These are phyloP conservation scores for Erysiphe pulchra DNA, from an alignment of 2,329 filamentous ascomycete genomes.

Conservation along the genomic window DNA sequence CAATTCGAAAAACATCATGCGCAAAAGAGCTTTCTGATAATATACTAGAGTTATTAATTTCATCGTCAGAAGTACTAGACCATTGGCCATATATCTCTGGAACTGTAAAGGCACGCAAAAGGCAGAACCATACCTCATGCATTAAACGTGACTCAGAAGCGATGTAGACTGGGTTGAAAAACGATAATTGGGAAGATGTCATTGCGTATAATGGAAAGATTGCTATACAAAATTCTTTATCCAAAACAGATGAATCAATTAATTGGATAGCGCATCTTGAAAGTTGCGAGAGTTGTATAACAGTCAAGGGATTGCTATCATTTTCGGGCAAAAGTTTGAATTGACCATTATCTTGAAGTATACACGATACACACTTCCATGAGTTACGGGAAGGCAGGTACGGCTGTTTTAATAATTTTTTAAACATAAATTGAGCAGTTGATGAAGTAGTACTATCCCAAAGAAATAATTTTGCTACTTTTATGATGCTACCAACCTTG, in stretches of 20 bases:
- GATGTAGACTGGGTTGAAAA: constrained; percentile 72
- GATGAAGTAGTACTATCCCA: constrained; percentile 54
- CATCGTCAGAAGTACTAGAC: constrained; percentile 2
- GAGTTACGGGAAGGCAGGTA: constrained; percentile 24
- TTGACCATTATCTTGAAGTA: constrained; percentile 81
- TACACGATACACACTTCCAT: constrained; percentile 80
- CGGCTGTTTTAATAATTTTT: constrained; percentile 28
- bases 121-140: constrained; percentile 94
- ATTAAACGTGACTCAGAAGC: constrained; percentile 64
- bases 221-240: constrained; percentile 81
- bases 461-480: constrained; percentile 70
- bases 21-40: constrained; percentile 2
- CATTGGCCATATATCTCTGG: constrained; percentile 52
- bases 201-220: constrained; percentile 85
- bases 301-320: constrained; percentile 53
- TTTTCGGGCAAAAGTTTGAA: constrained; percentile 76
- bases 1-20: constrained; percentile 31
- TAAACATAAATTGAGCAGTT: constrained; percentile 20
- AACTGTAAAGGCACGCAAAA: constrained; percentile 73
- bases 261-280: constrained; percentile 78
- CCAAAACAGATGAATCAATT: constrained; percentile 68
- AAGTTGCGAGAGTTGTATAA: constrained; percentile 69
- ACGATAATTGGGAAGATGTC: constrained; percentile 42
- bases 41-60: constrained; percentile 3
- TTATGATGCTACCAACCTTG: constrained; percentile 72